Evolutionary conservation across 2,329 filamentous ascomycete genomes (phyloP), one percentile per base, ranked within the genome.

Genomic region (Tolypocladium ophioglossoides): DNA sequence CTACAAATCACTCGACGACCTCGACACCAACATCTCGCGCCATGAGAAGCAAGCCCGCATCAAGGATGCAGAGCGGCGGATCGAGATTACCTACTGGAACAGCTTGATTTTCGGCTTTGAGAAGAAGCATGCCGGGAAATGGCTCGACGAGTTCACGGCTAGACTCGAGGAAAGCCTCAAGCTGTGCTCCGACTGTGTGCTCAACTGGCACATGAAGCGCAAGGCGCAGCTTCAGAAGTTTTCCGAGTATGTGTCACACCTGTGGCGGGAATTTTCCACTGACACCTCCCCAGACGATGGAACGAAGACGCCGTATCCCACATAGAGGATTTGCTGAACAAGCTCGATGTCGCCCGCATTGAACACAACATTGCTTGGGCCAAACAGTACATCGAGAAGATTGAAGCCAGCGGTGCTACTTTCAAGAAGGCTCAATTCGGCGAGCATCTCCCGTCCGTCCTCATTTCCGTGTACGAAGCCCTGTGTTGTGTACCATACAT

Each of bases 401-500:
- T 79, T 4, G 75, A 80, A 52, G 68, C 71, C 40, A 66, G 70
- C 10, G 73, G 78, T 24, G 71, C 70, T 2, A 65, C 66, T 2
- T 79, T 80, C 66, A 74, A 72, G 49, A 74, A 76, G 41, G 63
- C 70, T 0, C 72, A 74, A 52, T 70, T 80, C 39, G 74, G 74
- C 14, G 70, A 72, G 22, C 67, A 77, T 8, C 71, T 79, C 32
- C 72, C 78, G 2, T 74, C 80, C 32, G 83, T 89, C 8, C 80
- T 95, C 51, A 80, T 94, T 55, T 86, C 89, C 12, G 81, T 97
- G 34, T 96, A 95, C 63, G 92, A 97, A 68, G 86, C 87, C 0
- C 74, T 97, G 52, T 95, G 91, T 67, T 95, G 87, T 68, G 83
- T 91, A 60, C 78, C 86, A 1, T 90, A 95, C 65, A 76, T 96